Conservation (phyloP, 1,284 basidiomycete species). For the Sanguinoderma infundibulare region DNA sequence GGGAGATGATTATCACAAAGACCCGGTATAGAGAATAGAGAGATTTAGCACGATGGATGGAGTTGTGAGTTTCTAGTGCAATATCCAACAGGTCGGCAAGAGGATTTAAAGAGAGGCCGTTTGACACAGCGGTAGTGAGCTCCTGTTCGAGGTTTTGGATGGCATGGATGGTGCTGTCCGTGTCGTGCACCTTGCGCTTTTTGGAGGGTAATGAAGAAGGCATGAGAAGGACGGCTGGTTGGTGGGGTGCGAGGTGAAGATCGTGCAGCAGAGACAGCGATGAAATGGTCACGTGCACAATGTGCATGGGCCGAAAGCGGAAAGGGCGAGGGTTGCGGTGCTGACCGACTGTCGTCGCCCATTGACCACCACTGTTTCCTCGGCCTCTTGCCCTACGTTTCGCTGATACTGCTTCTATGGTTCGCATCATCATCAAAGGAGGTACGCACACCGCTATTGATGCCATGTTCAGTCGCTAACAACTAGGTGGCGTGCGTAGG, state of each 20-base stretch:
- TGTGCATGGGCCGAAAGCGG: not conserved
- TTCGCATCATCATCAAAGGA: constrained; percentile 94
- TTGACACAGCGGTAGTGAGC: constrained; percentile 51
- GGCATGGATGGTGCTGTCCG: constrained; percentile 32
- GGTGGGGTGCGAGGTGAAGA: not conserved
- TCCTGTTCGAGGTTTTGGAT: constrained; percentile 57
- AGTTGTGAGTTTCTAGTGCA: constrained; percentile 45
- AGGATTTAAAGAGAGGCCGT: constrained; percentile 75
- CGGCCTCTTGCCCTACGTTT: not conserved
- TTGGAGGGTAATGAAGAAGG: constrained; percentile 57
- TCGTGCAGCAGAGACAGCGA: not conserved
- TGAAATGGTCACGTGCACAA: constrained; percentile 2
- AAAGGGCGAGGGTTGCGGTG: not conserved
- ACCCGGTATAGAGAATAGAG: constrained; percentile 85
- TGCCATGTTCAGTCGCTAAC: not conserved
- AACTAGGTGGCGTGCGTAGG: constrained; percentile 39
- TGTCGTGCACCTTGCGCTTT: constrained; percentile 49
- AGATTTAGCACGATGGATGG: constrained; percentile 70
- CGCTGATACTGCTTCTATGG: constrained; percentile 49
- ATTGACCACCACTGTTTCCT: constrained; percentile 18
- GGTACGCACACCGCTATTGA: constrained; percentile 48
- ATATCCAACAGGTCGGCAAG: constrained; percentile 78
- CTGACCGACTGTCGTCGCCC: constrained; percentile 6
- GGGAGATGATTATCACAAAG: constrained; percentile 70
- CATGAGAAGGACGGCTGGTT: constrained; percentile 9